A percentile compares a stretch with the other conserved stretches of the same genome.
Evolutionary conservation across 225 moss, liverwort and hornwort genomes (phyloP).

Genomic region (Thuidium tamariscinum): DNA sequence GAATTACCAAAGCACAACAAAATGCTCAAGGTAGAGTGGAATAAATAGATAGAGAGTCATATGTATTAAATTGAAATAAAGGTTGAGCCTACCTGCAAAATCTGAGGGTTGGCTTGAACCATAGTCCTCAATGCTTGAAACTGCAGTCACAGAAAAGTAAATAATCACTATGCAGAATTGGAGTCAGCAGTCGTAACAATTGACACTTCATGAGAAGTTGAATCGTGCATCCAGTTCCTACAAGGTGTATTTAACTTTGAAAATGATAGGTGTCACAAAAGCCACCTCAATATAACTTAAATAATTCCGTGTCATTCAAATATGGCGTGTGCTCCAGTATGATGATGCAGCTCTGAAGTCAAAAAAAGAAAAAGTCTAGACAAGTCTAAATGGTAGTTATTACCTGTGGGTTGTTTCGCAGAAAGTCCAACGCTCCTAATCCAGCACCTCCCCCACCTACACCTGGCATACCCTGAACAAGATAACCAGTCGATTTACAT

Average conservation of each 20-base stretch:
- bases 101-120: conserved; percentile 89
- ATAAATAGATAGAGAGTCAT: neutral
- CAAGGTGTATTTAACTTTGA: neutral
- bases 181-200: neutral
- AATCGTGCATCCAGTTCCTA: neutral
- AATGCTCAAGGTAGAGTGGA: neutral
- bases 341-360: neutral
- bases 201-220: neutral
- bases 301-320: neutral
- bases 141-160: conserved; percentile 27
- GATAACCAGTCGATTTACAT: neutral
- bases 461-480: conserved; percentile 76
- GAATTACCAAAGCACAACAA: neutral
- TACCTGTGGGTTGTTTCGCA: conserved; percentile 87
- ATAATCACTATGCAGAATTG: neutral
- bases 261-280: neutral
- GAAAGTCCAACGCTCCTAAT: conserved; percentile 77
- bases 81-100: conserved; percentile 51
- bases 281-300: neutral
- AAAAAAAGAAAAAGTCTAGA: neutral
- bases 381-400: neutral
- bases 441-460: conserved; percentile 65
- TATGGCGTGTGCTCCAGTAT: neutral
- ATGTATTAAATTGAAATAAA: neutral
- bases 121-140: conserved; percentile 75